phyloP scores from a whole-genome alignment of 306 rosid genomes.

The Neltuma alba region DNA sequence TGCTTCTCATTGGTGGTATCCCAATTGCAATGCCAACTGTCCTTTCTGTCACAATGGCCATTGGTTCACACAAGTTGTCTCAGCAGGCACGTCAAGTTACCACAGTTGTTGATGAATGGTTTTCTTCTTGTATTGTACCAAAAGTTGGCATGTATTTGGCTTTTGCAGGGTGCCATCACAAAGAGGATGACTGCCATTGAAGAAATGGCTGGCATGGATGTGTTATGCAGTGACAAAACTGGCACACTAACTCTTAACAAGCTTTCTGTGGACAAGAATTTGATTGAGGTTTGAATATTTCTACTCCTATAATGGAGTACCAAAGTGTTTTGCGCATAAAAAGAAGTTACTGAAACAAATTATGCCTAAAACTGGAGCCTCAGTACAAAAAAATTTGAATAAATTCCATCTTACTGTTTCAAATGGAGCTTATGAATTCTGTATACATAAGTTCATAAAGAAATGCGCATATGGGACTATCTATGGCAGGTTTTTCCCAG shows the following conservation, averaged over 20 bases:
- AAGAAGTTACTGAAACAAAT: neutral
- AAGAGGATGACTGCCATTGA: conserved; percentile 88
- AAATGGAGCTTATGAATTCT: neutral
- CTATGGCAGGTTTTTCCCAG: conserved; percentile 56
- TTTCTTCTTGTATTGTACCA: neutral
- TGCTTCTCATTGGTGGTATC: conserved; percentile 77
- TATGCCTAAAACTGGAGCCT: neutral
- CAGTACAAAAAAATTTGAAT: neutral
- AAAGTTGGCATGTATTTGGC: neutral
- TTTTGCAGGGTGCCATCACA: conserved; percentile 76
- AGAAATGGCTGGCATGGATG: conserved; percentile 91
- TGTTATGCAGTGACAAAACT: conserved; percentile 77
- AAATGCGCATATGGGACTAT: neutral
- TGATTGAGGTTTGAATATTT: conserved; percentile 58
- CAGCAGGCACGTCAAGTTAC: conserved; percentile 53
- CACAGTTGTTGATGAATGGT: neutral
- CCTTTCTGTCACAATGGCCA: conserved; percentile 88
- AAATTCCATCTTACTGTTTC: neutral
- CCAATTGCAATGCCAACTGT: conserved; percentile 93
- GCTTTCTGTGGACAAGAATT: conserved; percentile 72
- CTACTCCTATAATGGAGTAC: neutral
- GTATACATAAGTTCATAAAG: neutral
- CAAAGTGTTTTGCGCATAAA: neutral
- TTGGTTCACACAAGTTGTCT: conserved; percentile 66
- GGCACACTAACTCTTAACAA: conserved; percentile 81